Conservation (phyloP, 768 basidiomycete genomes). For the Leccinellum albellum region DNA sequence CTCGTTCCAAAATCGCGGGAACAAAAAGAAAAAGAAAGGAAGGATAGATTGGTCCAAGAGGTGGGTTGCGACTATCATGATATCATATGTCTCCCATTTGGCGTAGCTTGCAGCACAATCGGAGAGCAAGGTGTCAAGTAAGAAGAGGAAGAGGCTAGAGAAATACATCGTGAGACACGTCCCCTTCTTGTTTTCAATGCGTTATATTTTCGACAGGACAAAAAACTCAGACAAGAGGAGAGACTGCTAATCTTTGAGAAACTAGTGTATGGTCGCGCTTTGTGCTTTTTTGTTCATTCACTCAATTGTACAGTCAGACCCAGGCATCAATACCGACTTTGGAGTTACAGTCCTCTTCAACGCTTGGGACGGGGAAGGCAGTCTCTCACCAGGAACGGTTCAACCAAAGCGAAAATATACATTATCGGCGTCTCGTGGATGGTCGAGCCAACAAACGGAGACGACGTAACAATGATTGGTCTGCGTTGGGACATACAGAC, state of each 20-base stretch:
- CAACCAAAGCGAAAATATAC: constrained; percentile 57
- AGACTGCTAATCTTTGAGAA: constrained; percentile 73
- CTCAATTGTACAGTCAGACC: constrained; percentile 53
- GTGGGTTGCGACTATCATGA: constrained; percentile 33
- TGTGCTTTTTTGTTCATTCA: neutral
- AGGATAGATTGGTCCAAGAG: constrained; percentile 58
- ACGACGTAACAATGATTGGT: constrained; percentile 34
- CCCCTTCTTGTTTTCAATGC: neutral
- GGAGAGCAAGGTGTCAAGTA: constrained; percentile 70
- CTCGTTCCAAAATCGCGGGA: constrained; percentile 56
- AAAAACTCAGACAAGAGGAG: constrained; percentile 90
- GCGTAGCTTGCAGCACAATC: constrained; percentile 40
- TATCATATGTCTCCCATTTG: neutral
- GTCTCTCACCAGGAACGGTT: constrained; percentile 57
- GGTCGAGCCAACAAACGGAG: constrained; percentile 49
- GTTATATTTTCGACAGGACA: constrained; percentile 51
- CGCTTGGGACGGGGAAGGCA: constrained; percentile 72
- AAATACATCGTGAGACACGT: constrained; percentile 75
- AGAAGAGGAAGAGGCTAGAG: constrained; percentile 87
- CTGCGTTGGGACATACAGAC: constrained; percentile 6
- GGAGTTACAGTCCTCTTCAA: constrained; percentile 73
- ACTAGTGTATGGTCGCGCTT: constrained; percentile 55
- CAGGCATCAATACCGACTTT: constrained; percentile 65
- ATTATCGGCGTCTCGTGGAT: constrained; percentile 50
- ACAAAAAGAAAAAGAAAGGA: constrained; percentile 57